Percentiles rank a stretch among this genome's conserved stretches.
These are phyloP conservation scores for Solanum ossicruentum DNA, from an alignment of 257 asterid genomes.

Conservation along the genomic window DNA sequence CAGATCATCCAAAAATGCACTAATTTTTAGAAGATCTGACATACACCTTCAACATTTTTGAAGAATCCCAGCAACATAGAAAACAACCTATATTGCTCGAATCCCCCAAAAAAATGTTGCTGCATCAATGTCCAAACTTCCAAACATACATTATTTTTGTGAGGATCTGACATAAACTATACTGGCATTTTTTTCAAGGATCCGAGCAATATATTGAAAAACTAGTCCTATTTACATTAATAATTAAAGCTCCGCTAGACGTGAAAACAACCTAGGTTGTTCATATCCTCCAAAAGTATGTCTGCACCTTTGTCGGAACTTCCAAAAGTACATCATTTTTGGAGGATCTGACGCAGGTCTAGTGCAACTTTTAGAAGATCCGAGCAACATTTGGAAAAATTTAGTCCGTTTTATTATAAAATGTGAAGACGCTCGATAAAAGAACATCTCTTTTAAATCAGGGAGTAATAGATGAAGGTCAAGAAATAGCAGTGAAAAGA, in stretches of 20 bases:
- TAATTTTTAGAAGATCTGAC: background rate
- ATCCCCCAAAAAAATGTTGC: background rate
- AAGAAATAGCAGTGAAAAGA: conserved; percentile 40
- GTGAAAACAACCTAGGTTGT: background rate
- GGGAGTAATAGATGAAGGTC: conserved; percentile 25
- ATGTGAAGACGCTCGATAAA: background rate
- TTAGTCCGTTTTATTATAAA: background rate
- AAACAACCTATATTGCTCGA: background rate
- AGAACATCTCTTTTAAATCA: background rate
- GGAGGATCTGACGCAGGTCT: background rate
- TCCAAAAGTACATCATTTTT: background rate
- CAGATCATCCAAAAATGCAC: background rate
- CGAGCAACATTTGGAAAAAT: background rate
- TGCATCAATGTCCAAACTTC: too few relatives aligned
- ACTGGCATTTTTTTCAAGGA: background rate
- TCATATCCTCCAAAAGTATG: background rate
- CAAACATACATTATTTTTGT: too few relatives aligned
- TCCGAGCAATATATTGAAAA: background rate
- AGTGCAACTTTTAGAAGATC: background rate
- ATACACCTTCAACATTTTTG: background rate
- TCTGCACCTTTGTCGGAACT: background rate
- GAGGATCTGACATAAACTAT: background rate
- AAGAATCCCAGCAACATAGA: too few relatives aligned
- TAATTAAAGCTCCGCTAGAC: background rate
- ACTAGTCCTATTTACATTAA: background rate